Evolutionary conservation across 305 asterid species (phyloP).

Genomic region (Rubia balearica): DNA sequence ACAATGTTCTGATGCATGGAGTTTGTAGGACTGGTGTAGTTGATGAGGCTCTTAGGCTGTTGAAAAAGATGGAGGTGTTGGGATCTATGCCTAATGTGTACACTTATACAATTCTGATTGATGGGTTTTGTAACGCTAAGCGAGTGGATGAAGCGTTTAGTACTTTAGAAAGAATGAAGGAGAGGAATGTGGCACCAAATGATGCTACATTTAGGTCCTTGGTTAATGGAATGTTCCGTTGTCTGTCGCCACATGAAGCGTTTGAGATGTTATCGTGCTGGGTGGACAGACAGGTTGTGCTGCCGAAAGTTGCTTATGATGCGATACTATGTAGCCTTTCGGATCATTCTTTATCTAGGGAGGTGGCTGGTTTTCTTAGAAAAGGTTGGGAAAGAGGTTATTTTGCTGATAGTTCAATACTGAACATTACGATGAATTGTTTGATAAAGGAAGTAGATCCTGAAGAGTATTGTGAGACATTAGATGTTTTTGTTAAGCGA

Average conservation of each 20-base stretch:
- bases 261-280: constrained; percentile 45
- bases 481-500: constrained; percentile 42
- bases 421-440: constrained; percentile 52
- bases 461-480: constrained; percentile 50
- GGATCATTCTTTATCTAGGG: constrained; percentile 38
- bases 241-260: constrained; percentile 42
- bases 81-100: constrained; percentile 66
- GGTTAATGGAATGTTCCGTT: constrained; percentile 67
- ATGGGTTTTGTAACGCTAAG: constrained; percentile 70
- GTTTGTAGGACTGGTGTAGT: constrained; percentile 84
- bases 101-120: constrained; percentile 75
- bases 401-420: constrained; percentile 46
- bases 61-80: constrained; percentile 81
- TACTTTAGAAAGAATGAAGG: constrained; percentile 60
- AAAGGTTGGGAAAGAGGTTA: constrained; percentile 50
- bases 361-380: constrained; percentile 44
- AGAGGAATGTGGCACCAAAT: constrained; percentile 53
- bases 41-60: constrained; percentile 83
- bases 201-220: constrained; percentile 83
- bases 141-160: constrained; percentile 59
- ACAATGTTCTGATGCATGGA: constrained; percentile 83
- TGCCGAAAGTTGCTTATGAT: constrained; percentile 63
- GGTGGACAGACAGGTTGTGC: constrained; percentile 43
- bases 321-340: constrained; percentile 51
- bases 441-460: constrained; percentile 60